Evolutionary conservation across 1,284 basidiomycete species (phyloP), one percentile per base, ranked within the genome.

Genomic region (Cystobasidium slooffiae): DNA sequence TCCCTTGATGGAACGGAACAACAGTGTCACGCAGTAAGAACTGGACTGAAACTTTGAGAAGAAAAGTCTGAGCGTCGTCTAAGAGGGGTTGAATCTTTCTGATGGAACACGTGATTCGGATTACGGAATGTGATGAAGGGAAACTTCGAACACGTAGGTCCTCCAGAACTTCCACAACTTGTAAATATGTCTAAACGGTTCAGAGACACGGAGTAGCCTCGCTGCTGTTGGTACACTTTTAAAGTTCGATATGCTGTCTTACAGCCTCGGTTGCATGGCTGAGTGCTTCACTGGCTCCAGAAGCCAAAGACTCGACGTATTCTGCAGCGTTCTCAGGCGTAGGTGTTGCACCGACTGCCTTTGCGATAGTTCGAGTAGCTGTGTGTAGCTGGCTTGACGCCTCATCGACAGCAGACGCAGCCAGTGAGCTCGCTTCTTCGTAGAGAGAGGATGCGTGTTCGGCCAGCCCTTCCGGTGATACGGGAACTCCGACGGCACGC

Each of bases 391-490:
- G 22, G 43, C 69, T 72, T 16, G 69, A 72, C 0, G 59, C 59
- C 37, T 47, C 69, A 44, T 72, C 69, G 14, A 62, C 41, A 52
- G 61, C 69, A 22, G 56, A 61, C 8, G 47, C 51, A 37, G 69
- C 69, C 16, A 61, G 39, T 16, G 69, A 59, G 47, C 69, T 64
- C 1, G 61, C 61, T 31, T 72, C 59, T 6, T 55, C 51, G 18
- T 63, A 72, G 6, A 72, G 24, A 3, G 69, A 72, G 10, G 53
- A 53, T 14, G 68, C 68, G 37, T 65, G 68, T 47, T 75, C 68
- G 14, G 62, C 51, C 12, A 75, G 7, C 22, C 61, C 51, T 72
- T 75, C 74, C 20, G 74, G 68, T 18, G 62, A 61, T 1, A 68
- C 58, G 8, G 68, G 59, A 0, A 64, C 46, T 12, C 74, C 74